Base-by-base conservation (phyloP, 352 stramenopile genomes). In the Pythium pyrilobum region DNA sequence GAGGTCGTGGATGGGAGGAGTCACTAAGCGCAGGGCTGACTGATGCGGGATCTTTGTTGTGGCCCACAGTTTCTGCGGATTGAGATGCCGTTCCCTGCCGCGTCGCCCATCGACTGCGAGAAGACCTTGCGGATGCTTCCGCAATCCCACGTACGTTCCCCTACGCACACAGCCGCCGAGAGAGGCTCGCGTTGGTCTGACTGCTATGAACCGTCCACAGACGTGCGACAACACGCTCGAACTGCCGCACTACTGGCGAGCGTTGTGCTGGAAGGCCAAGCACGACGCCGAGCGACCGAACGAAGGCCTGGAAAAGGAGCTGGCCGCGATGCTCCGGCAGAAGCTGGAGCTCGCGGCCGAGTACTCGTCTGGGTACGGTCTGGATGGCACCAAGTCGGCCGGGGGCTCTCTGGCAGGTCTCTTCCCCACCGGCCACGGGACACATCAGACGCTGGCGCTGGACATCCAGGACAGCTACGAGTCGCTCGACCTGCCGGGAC, bases 171-270 rank as follows among this genome's bases (percentile, higher is more conserved):
- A n/a, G n/a, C n/a, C n/a, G n/a, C n/a, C n/a, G n/a, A n/a, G n/a
- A n/a, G n/a, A n/a, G n/a, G n/a, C n/a, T n/a, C n/a, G n/a, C n/a
- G n/a, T n/a, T n/a, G n/a, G 20, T 28, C 5, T 20, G 24, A 23
- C 5, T 8, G 4, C 16, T 5, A 24, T 44, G 13, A 27, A 16
- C 24, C 49, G 38, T 38, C 27, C 11, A 33, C 29, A 89, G 79
- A 90, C 79, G 7, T 90, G 77, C 36, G 77, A 90, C 52, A 90
- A 90, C 45, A 86, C 71, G 9, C 42, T 90, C 10, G 77, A 90
- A 48, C 66, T 90, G 10, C 77, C 77, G 9, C 62, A 90, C 64
- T 90, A 88, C 50, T 90, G 80, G 77, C 81, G 74, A 38, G 77
- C 74, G 10, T 43, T 88, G 6, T 85, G 76, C 54, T 88, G 69